Evolutionary conservation across 495 filamentous ascomycete genomes (phyloP).

Genomic region (Penicillium dipodomyicola): DNA sequence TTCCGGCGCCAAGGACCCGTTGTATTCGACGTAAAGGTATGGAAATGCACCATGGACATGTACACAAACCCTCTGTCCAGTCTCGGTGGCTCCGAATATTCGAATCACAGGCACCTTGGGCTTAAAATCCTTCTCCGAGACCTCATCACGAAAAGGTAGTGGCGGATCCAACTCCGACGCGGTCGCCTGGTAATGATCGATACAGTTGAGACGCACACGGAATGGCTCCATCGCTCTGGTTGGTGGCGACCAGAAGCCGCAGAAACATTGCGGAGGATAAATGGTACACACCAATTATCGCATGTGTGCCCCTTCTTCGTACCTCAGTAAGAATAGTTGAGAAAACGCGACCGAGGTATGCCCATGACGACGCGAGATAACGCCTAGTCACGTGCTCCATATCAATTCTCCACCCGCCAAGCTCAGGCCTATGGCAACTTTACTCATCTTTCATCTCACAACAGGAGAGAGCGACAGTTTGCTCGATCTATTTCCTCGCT

Average conservation of each 20-base stretch:
- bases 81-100: slow-evolving; percentile 90
- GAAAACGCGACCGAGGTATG: slow-evolving; percentile 8
- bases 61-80: slow-evolving; percentile 93
- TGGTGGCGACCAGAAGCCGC: slow-evolving; percentile 25
- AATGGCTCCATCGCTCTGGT: slow-evolving; percentile 60
- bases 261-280: slow-evolving; percentile 28
- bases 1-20: slow-evolving; percentile 61
- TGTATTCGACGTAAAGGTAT: slow-evolving; percentile 89
- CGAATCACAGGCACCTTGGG: slow-evolving; percentile 83
- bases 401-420: slow-evolving; percentile 1
- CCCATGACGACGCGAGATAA: slow-evolving; percentile 24
- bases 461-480: slow-evolving; percentile 4
- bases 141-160: slow-evolving; percentile 56
- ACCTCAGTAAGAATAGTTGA: not conserved
- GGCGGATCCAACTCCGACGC: slow-evolving; percentile 80
- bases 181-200: slow-evolving; percentile 84
- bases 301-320: slow-evolving; percentile 1
- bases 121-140: slow-evolving; percentile 51
- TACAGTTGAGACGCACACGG: slow-evolving; percentile 86
- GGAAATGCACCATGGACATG: slow-evolving; percentile 96
- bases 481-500: not conserved
- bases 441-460: slow-evolving; percentile 8
- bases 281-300: slow-evolving; percentile 4
- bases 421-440: slow-evolving; percentile 4
- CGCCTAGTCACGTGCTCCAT: slow-evolving; percentile 36